Conservation (phyloP, 2,329 filamentous ascomycete species). For the Aspergillus sp. region DNA sequence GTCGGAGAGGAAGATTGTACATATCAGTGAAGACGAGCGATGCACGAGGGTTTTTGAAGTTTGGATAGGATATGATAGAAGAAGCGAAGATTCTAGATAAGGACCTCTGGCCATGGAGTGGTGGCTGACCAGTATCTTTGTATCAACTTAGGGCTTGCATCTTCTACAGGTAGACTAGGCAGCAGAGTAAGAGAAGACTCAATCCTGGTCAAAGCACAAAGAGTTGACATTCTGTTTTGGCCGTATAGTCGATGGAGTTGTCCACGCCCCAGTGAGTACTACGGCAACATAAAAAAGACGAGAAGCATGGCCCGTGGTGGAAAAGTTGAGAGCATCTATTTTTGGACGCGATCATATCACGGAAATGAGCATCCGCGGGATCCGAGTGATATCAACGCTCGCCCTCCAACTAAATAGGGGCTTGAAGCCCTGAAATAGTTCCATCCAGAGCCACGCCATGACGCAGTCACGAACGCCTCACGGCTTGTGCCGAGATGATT, state of each 20-base stretch:
- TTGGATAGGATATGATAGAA: background rate
- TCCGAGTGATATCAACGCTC: background rate
- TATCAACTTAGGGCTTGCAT: background rate
- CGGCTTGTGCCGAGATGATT: background rate
- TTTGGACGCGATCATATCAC: background rate
- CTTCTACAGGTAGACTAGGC: background rate
- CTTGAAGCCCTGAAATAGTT: background rate
- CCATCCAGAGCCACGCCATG: background rate
- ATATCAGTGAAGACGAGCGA: background rate
- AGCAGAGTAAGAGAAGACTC: too few species aligned
- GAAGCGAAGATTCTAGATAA: background rate
- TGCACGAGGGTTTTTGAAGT: background rate
- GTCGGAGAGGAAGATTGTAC: background rate
- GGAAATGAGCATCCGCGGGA: background rate
- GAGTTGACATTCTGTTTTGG: background rate
- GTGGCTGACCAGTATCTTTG: background rate
- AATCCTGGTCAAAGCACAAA: background rate
- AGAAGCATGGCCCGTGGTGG: background rate
- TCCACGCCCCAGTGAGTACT: background rate
- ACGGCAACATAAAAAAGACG: background rate
- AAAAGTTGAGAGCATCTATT: background rate
- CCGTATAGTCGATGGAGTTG: background rate
- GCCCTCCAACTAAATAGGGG: background rate
- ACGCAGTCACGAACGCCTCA: background rate
- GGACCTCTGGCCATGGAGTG: background rate